These are phyloP conservation scores for Lanmaoa rubissima DNA, from an alignment of 768 basidiomycete genomes.

Conservation along the genomic window DNA sequence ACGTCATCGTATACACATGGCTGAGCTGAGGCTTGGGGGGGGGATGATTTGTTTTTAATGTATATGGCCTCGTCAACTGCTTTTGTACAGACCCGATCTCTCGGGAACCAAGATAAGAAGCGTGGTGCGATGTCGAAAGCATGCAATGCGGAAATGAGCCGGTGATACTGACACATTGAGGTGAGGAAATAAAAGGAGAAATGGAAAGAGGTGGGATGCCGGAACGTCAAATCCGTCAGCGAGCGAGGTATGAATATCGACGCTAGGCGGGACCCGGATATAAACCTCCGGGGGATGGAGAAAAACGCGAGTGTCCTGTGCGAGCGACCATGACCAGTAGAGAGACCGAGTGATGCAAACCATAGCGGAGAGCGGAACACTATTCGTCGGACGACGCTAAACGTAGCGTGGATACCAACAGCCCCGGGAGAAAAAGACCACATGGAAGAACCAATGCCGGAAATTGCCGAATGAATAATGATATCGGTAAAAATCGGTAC, in stretches of 20 bases:
- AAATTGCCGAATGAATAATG: constrained; percentile 44
- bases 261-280: constrained; percentile 33
- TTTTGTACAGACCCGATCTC: constrained; percentile 39
- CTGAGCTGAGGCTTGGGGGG: constrained; percentile 27
- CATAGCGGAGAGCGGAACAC: constrained; percentile 28
- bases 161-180: constrained; percentile 45
- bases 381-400: constrained; percentile 26
- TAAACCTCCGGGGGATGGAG: constrained; percentile 18
- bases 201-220: constrained; percentile 22
- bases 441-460: constrained; percentile 26
- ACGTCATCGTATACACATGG: constrained; percentile 33
- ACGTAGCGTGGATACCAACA: constrained; percentile 13
- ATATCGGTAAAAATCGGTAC: constrained; percentile 35
- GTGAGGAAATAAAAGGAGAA: constrained; percentile 27
- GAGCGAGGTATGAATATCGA: constrained; percentile 49
- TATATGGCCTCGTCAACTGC: constrained; percentile 33
- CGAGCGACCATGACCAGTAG: constrained; percentile 38
- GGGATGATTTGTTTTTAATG: constrained; percentile 26
- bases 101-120: constrained; percentile 33
- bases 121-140: constrained; percentile 42
- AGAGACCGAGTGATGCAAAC: constrained; percentile 30
- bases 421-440: constrained; percentile 32
- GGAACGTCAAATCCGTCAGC: constrained; percentile 29
- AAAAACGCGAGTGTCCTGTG: constrained; percentile 34
- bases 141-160: constrained; percentile 37